Evolutionary conservation across 1,139 yeast genomes (phyloP).

Genomic region (Hanseniaspora sp.): DNA sequence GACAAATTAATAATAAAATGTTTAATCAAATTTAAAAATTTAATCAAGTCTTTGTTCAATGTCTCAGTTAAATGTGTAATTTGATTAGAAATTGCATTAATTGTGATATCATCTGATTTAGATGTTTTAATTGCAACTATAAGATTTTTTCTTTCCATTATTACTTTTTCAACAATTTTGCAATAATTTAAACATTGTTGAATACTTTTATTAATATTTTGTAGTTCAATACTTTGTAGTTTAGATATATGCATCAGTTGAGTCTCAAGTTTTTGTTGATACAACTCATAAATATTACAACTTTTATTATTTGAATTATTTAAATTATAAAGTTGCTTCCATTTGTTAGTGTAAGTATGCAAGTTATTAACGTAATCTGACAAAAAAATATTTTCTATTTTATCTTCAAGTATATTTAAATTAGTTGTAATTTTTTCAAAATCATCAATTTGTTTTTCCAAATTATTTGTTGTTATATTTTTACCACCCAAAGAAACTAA

Average conservation of each 20-base stretch:
- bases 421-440: constrained; percentile 21
- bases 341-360: constrained; percentile 19
- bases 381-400: constrained; percentile 13
- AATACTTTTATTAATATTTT: constrained; percentile 2
- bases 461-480: not conserved
- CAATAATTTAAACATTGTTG: not conserved
- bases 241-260: constrained; percentile 22
- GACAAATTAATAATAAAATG: constrained; percentile 21
- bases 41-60: constrained; percentile 29
- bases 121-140: not conserved
- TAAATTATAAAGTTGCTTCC: constrained; percentile 22
- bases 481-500: not conserved
- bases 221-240: not conserved
- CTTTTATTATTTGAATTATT: constrained; percentile 16
- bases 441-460: constrained; percentile 16
- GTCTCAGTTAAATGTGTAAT: constrained; percentile 23
- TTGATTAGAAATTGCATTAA: constrained; percentile 9
- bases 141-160: constrained; percentile 16
- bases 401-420: constrained; percentile 17
- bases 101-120: constrained; percentile 21
- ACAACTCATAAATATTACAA: constrained; percentile 20
- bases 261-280: constrained; percentile 21
- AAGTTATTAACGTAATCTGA: constrained; percentile 18
- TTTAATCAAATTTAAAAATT: constrained; percentile 20
- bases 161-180: not conserved